Base-by-base conservation (phyloP, 1,139 yeast species). In the Geotrichum restrictum region DNA sequence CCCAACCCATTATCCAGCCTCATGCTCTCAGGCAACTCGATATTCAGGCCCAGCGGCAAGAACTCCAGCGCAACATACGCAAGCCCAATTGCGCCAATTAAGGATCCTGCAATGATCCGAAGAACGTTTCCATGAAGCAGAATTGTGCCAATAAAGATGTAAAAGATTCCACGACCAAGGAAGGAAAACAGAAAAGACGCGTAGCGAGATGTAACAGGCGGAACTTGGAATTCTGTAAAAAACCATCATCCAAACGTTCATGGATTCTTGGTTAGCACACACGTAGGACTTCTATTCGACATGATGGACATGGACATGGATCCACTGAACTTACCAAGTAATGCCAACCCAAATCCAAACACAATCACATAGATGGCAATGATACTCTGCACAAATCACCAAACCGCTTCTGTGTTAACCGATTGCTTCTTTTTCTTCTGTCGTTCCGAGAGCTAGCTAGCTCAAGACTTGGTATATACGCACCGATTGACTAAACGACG, bases 101-200 rank as follows among this genome's bases (percentile, higher is more conserved):
- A 50, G 13, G 83, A 60, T 1, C 82, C 83, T 16, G 82, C 74
- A 52, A 85, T 69, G 50, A 77, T 67, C 57, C 85, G 73, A 61
- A 84, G 72, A 21, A 77, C 68, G 54, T 83, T 78, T 27, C 80
- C 83, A 41, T 82, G 83, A 48, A 81, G 75, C 59, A 85, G 75
- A 60, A 84, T 73, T 29, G 82, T 75, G 19, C 88, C 88, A 54
- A 88, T 72, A 52, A 86, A 73, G 14, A 85, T 73, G 69, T 87
- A 86, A 62, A 85, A 80, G 13, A 82, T 65, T 19, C 96, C 96
- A 62, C 96, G 78, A 3, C 96, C 96, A 16, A 86, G 69, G 64
- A 88, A 88, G 14, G 95, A 86, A 67, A 85, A 86, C 60, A 86
- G 73, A 63, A 89, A 88, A 1, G 95, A 85, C 18, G 85, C 93